Base-by-base conservation (phyloP, 1,284 basidiomycete genomes). In the Sphagnurus paluster region DNA sequence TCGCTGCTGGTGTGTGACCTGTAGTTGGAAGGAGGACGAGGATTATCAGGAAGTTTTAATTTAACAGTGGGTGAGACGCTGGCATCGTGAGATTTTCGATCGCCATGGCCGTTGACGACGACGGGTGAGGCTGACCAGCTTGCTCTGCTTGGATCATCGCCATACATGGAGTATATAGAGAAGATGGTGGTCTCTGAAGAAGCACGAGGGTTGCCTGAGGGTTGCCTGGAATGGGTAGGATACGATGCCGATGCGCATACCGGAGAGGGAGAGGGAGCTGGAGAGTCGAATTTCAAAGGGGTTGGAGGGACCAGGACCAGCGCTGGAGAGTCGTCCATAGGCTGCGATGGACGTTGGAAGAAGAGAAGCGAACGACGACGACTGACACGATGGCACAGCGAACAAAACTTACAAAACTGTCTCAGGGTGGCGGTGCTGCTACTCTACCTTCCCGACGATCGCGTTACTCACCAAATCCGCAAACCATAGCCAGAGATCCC, bases 81-180 rank as follows among this genome's bases (percentile, higher is more conserved):
- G 53, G 45, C 39, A 25, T 54, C 57, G 43, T 53, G 58, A 35
- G 59, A 56, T 39, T 58, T 57, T 39, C 58, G 57, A 50, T 64
- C 57, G 58, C 68, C 56, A 20, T n/a, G n/a, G n/a, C n/a, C n/a
- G n/a, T 46, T 52, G 44, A 35, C 36, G 19, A 46, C 36, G 35
- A 50, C 42, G 25, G 58, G 46, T 16, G 62, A 54, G 26, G 63
- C 48, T 26, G 61, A 56, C 58, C 67, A 70, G 50, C 64, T 65
- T 41, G 60, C 59, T 56, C 68, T 59, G 24, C 54, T 49, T 57
- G 56, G 69, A 30, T 75, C 71, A 56, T 78, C 76, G 37, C 75
- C 75, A 62, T 89, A 90, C 87, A 89, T 90, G 40, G 84, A 87
- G 63, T 87, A 90, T 46, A 90, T 90, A 46, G 84, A 82, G 62